Evolutionary conservation across 441 rosid species (phyloP).

Genomic region (Erysimum cheiri): DNA sequence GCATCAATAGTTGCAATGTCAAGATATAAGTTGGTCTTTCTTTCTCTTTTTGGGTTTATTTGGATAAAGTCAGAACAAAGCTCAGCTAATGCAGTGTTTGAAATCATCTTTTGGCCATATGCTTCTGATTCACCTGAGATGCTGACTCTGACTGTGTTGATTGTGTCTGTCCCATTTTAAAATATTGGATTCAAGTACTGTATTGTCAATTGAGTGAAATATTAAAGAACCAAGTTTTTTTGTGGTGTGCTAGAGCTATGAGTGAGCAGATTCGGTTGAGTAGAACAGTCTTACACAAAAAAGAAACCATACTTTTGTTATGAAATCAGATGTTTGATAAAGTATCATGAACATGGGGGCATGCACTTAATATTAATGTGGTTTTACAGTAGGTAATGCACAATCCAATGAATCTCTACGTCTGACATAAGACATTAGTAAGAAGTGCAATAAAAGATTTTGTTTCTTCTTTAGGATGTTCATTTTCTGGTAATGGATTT

Average conservation of each 20-base stretch:
- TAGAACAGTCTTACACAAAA: constrained; percentile 16
- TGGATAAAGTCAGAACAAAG: constrained; percentile 13
- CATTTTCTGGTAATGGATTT: constrained; percentile 29
- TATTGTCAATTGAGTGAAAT: constrained; percentile 11
- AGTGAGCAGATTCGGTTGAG: constrained; percentile 10
- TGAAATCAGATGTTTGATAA: constrained; percentile 23
- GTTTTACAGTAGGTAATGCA: constrained; percentile 8
- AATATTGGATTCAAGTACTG: background rate
- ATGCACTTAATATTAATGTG: constrained; percentile 12
- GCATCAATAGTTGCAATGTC: constrained; percentile 29
- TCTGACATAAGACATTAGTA: constrained; percentile 16
- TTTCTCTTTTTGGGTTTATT: constrained; percentile 7
- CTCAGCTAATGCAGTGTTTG: constrained; percentile 11
- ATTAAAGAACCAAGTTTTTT: background rate
- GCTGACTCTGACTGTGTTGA: constrained; percentile 25
- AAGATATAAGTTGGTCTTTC: constrained; percentile 18
- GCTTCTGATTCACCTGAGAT: constrained; percentile 22
- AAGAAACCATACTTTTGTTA: background rate
- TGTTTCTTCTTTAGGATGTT: constrained; percentile 39
- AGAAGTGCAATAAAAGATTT: constrained; percentile 29
- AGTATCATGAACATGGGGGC: constrained; percentile 5
- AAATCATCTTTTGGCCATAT: constrained; percentile 30
- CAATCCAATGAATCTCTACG: constrained; percentile 24
- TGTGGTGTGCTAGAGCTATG: constrained; percentile 22
- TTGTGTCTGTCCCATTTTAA: background rate